Base-by-base conservation (phyloP, 495 filamentous ascomycete genomes). In the Trichoderma asperelloides region DNA sequence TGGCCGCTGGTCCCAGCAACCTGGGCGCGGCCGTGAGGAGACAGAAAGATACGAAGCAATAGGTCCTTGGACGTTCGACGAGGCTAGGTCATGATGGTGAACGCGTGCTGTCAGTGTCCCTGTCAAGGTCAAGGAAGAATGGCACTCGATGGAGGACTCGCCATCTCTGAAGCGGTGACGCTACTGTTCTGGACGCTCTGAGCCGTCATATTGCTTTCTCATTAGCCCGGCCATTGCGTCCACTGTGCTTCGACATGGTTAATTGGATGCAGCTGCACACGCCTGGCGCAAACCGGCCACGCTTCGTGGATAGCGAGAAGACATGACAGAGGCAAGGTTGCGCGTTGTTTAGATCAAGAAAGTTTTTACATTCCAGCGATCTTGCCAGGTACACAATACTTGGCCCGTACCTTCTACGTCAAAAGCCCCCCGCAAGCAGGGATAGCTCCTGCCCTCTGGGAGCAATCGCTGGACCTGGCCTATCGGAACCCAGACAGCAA, bases 401-500 rank as follows among this genome's bases (percentile, higher is more conserved):
- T 27, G n/a, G 5, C n/a, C 16, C 23, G 21, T 30, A 2, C 12
- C 7, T 12, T 11, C 13, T 60, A 60, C 55, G 55, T 60, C 55
- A 60, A 60, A 60, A 60, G 55, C 23, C 55, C 55, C 23, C 27
- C 3, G 55, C 55, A 60, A 11, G 55, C 55, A 60, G 55, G 55
- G 25, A 60, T 60, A 30, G 25, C 25, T 15, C 25, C 25, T 18
- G 55, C 55, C 23, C 23, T 30, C 28, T 55, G 49, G 9, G 55
- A 60, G 27, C 55, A 27, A 60, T 60, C 23, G 55, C 55, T 60
- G 23, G 9, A 60, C 18, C 55, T 60, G 25, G 11, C 25, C 27
- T 28, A 30, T 30, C 55, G 55, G 55, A 60, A 60, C 55, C 28
- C 55, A 18, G 55, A 30, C 55, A 3, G 4, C 25, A 28, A 28